Evolutionary conservation across 2,329 filamentous ascomycete genomes (phyloP).

Genomic region (Alternaria triticimaculans): DNA sequence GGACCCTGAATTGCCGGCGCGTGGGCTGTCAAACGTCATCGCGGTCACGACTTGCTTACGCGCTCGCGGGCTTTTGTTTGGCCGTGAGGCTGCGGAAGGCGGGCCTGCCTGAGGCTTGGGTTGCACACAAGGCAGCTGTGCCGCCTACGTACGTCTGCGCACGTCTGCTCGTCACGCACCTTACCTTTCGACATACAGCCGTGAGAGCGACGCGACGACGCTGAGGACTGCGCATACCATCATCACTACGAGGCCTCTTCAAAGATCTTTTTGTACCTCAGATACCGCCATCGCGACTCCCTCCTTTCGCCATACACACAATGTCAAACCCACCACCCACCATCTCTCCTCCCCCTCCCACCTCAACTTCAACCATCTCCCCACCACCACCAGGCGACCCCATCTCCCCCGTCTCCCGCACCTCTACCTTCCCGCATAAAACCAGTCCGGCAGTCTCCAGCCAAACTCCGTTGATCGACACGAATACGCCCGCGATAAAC

Average conservation of each 20-base stretch:
- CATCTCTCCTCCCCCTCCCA: conserved; percentile 21
- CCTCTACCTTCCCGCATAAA: conserved; percentile 35
- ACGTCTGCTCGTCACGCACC: not conserved
- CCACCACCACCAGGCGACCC: conserved; percentile 4
- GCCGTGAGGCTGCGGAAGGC: conserved; percentile 5
- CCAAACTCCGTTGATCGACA: conserved; percentile 46
- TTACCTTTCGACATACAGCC: not conserved
- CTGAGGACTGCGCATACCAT: not conserved
- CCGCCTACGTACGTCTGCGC: not conserved
- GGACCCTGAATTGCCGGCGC: conserved; percentile 14
- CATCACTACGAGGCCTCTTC: not conserved
- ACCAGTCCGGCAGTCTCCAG: conserved; percentile 30
- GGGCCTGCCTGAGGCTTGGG: conserved; percentile 3
- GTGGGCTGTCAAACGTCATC: conserved; percentile 17
- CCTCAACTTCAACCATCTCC: not conserved
- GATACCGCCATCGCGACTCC: not conserved
- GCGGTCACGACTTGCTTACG: conserved; percentile 20
- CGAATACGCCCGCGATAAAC: conserved; percentile 52
- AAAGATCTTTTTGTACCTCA: not conserved
- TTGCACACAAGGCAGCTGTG: not conserved
- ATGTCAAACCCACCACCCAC: conserved; percentile 20
- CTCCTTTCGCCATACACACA: not conserved
- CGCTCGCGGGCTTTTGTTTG: conserved; percentile 18
- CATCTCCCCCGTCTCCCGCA: conserved; percentile 31
- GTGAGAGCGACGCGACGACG: not conserved